Base-by-base conservation (phyloP, 257 asterid species). In the Solanum chilense region DNA sequence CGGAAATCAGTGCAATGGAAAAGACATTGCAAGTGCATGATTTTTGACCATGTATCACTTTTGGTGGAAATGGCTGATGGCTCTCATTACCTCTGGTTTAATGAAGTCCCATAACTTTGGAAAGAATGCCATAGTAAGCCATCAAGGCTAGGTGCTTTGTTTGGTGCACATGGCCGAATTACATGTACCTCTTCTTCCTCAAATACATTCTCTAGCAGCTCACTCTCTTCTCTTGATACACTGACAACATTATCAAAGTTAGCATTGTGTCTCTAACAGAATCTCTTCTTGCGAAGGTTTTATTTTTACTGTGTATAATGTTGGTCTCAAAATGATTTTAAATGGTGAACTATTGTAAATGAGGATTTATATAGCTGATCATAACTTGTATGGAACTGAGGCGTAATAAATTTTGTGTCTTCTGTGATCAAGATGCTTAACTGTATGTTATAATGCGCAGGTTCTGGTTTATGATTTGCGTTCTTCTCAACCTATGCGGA, bases 401-500 rank as follows among this genome's bases (percentile, higher is more conserved):
- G 39, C 12, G 8, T 76, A 42, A 2, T 78, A 44, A 31, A 45
- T 14, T 29, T 14, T 78, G 66, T 80, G 68, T 80, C 69, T 80
- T 80, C 16, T 49, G 85, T 41, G 75, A 64, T 29, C 86, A 78
- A 15, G 66, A 64, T 85, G 33, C 69, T 83, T n/a, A 31, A 60
- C 85, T 56, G 88, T 20, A 78, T 84, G 77, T 89, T 49, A 52
- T 89, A 25, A 81, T 85, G 39, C 88, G 91, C 94, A 97, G 99
- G 92, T 97, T 88, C 86, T 94, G 88, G 90, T 97, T 86, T 97
- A 94, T 87, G 98, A 97, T 91, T 92, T 97, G 90, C 98, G 98
- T 47, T 92, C 96, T 86, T 93, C 99, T 60, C 88, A 88, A 75
- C 98, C 98, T 39, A 27, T 93, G 85, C 93, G 92, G 86, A 92